These are phyloP conservation scores for Rhododendron williamsianum DNA, from an alignment of 148 eudicot genomes.

Conservation along the genomic window DNA sequence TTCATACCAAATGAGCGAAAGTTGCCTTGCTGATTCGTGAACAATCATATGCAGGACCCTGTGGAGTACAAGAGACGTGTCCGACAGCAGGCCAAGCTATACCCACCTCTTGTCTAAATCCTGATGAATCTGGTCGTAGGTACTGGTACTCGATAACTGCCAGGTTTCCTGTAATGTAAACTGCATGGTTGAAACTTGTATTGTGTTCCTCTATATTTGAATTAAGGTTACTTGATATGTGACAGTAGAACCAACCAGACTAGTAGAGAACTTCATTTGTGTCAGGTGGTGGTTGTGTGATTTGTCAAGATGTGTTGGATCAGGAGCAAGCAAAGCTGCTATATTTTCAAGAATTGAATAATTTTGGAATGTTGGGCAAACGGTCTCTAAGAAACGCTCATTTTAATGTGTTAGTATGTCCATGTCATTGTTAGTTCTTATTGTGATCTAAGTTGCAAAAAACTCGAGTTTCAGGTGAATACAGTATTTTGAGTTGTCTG, in stretches of 20 bases:
- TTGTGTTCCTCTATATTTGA: neutral
- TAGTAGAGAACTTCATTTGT: neutral
- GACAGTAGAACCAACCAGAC: neutral
- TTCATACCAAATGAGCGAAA: neutral
- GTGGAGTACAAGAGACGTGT: slow-evolving; percentile 58
- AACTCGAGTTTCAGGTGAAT: neutral
- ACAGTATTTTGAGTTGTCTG: neutral
- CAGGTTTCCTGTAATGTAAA: neutral
- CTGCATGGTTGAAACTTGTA: neutral
- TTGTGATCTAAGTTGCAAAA: neutral
- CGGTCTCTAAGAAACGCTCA: neutral
- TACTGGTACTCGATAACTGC: neutral
- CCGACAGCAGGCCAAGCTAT: slow-evolving; percentile 50
- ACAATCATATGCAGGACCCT: slow-evolving; percentile 46
- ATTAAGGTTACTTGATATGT: neutral
- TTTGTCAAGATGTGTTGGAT: neutral
- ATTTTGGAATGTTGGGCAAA: neutral
- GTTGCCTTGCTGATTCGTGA: neutral
- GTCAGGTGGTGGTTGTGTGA: neutral
- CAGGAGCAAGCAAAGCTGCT: neutral
- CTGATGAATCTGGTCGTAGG: slow-evolving; percentile 39
- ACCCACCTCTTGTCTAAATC: slow-evolving; percentile 26
- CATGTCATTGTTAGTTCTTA: neutral
- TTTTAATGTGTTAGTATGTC: neutral
- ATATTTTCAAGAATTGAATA: neutral